Evolutionary conservation across 331 rosid species (phyloP).

Genomic region (Prunus yedoensis): DNA sequence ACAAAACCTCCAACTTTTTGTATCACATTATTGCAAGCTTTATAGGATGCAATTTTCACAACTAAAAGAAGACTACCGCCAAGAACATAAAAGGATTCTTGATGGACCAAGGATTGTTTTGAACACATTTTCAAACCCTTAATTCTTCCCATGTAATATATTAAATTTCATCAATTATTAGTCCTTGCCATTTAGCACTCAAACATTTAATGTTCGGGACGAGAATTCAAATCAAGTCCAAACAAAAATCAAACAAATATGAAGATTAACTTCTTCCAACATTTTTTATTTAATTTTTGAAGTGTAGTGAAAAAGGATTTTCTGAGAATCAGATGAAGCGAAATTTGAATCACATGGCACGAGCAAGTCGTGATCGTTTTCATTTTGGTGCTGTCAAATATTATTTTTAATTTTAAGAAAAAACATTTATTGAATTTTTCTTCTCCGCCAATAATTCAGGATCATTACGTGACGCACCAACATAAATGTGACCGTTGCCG

Average conservation of each 20-base stretch:
- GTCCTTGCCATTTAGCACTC: not conserved
- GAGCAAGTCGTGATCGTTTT: not conserved
- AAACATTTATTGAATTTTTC: too few species aligned
- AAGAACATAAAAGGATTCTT: too few species aligned
- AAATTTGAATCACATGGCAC: not conserved
- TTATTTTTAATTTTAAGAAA: not conserved
- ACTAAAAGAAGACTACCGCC: too few species aligned
- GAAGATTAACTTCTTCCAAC: not conserved
- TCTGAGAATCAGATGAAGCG: not conserved
- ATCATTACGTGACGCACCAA: constrained; percentile 21
- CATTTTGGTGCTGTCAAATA: not conserved
- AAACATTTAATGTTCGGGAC: not conserved
- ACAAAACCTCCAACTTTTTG: not conserved
- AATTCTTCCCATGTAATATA: too few species aligned
- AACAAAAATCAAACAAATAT: not conserved
- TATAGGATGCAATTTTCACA: not conserved
- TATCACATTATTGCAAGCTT: not conserved
- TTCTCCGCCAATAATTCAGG: not conserved
- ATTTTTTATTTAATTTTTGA: too few species aligned
- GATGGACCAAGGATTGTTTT: too few species aligned
- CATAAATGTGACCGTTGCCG: constrained; percentile 63
- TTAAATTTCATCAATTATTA: too few species aligned
- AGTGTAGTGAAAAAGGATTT: too few species aligned
- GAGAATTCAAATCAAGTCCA: not conserved
- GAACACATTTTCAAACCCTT: too few species aligned